phyloP scores from a whole-genome alignment of 2,329 filamentous ascomycete genomes.

The Orbilia blumenaviensis region DNA sequence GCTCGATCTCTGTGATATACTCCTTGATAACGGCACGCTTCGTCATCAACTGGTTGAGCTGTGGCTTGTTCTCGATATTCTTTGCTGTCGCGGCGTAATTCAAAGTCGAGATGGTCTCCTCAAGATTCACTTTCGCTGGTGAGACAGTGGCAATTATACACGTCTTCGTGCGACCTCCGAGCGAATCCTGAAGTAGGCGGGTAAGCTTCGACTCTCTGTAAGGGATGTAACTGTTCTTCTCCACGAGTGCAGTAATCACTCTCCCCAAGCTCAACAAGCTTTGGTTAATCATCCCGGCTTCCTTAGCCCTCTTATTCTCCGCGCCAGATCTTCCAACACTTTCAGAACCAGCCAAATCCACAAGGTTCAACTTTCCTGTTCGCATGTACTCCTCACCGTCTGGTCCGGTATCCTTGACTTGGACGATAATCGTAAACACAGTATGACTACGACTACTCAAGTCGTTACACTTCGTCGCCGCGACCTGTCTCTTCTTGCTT shows the following conservation, averaged over 20 bases:
- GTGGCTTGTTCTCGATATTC: conserved; percentile 97
- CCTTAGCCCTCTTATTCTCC: conserved; percentile 95
- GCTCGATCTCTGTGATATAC: conserved; percentile 91
- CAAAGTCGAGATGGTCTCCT: conserved; percentile 96
- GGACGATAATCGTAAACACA: conserved; percentile 93
- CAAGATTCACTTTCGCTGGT: conserved; percentile 90
- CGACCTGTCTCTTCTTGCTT: conserved; percentile 95
- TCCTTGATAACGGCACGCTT: conserved; percentile 93
- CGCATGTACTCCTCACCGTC: conserved; percentile 89
- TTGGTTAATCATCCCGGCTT: conserved; percentile 98
- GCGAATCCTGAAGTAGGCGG: conserved; percentile 90
- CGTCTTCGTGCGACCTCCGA: conserved; percentile 94
- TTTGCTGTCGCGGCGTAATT: conserved; percentile 98
- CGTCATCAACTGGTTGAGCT: conserved; percentile 88
- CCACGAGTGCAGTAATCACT: conserved; percentile 96
- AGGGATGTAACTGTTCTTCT: conserved; percentile 87
- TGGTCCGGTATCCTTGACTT: conserved; percentile 81
- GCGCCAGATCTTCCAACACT: conserved; percentile 97
- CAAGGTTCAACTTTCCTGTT: conserved; percentile 92
- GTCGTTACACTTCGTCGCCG: conserved; percentile 99
- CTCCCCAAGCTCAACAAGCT: conserved; percentile 91
- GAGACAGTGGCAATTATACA: conserved; percentile 98
- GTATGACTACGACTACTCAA: conserved; percentile 96
- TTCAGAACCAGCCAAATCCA: conserved; percentile 95
- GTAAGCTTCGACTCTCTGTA: conserved; percentile 95